phyloP scores from a whole-genome alignment of 1,284 basidiomycete species.

The Retiboletus flavoniger region DNA sequence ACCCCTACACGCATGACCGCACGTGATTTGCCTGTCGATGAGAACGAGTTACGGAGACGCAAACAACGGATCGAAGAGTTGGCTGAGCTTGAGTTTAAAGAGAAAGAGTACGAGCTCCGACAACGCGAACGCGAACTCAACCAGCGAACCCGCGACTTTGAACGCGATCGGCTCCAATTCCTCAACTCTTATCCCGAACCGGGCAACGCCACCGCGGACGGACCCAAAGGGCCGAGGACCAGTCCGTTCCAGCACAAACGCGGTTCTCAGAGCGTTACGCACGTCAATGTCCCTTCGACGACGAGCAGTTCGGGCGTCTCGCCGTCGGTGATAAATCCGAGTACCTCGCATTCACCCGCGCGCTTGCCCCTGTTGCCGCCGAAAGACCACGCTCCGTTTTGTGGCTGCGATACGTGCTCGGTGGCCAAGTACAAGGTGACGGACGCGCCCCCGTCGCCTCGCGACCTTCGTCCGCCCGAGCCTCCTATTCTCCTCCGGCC shows the following conservation, averaged over 20 bases:
- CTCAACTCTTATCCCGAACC: slow-evolving; percentile 33
- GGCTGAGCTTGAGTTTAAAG: slow-evolving; percentile 49
- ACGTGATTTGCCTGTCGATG: slow-evolving; percentile 29
- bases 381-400: slow-evolving; percentile 53
- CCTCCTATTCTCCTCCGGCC: slow-evolving; percentile 43
- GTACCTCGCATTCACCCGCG: slow-evolving; percentile 28
- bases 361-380: slow-evolving; percentile 25
- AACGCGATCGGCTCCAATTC: slow-evolving; percentile 47
- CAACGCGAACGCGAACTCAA: slow-evolving; percentile 62
- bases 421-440: slow-evolving; percentile 46
- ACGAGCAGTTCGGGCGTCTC: slow-evolving; percentile 19
- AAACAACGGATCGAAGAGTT: slow-evolving; percentile 51
- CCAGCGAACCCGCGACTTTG: slow-evolving; percentile 51
- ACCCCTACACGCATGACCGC: slow-evolving; percentile 11
- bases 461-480: slow-evolving; percentile 43
- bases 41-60: slow-evolving; percentile 36
- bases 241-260: slow-evolving; percentile 30
- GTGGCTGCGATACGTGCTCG: slow-evolving; percentile 62
- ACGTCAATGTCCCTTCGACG: slow-evolving; percentile 42
- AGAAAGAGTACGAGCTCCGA: slow-evolving; percentile 54
- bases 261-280: slow-evolving; percentile 46
- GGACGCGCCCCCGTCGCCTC: slow-evolving; percentile 34
- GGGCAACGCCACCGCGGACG: slow-evolving; percentile 15
- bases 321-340: slow-evolving; percentile 15
- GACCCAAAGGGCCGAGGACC: slow-evolving; percentile 28